Conservation (phyloP, 2,329 filamentous ascomycete genomes). For the Colletotrichum sp. region DNA sequence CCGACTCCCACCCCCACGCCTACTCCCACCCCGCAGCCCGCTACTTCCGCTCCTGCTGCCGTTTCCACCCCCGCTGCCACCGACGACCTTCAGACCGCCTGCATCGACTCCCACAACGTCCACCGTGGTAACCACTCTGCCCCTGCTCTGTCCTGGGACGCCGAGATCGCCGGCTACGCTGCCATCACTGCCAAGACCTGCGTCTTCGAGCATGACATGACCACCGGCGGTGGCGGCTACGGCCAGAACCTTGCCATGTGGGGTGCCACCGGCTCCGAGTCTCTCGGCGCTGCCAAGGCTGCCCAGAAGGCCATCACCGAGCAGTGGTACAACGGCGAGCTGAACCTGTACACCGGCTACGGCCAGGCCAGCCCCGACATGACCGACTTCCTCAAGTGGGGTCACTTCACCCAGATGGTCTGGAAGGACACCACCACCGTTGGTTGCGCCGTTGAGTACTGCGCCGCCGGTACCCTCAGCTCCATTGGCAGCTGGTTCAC, state of each 20-base stretch:
- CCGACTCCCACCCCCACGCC: conserved; percentile 12
- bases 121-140: conserved; percentile 85
- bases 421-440: conserved; percentile 43
- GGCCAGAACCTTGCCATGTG: conserved; percentile 91
- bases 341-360: conserved; percentile 60
- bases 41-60: conserved; percentile 26
- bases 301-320: conserved; percentile 75
- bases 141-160: conserved; percentile 67
- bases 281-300: conserved; percentile 56
- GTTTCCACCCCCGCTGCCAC: conserved; percentile 1
- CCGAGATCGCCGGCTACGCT: conserved; percentile 68
- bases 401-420: conserved; percentile 53
- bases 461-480: conserved; percentile 54
- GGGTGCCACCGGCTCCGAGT: conserved; percentile 41
- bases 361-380: conserved; percentile 64
- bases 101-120: conserved; percentile 80
- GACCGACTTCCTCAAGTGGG: conserved; percentile 68
- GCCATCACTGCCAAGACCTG: conserved; percentile 68
- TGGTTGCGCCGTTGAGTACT: conserved; percentile 73
- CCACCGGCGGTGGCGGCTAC: conserved; percentile 67
- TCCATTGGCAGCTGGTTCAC: conserved; percentile 70
- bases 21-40: conserved; percentile 15
- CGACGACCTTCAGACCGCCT: conserved; percentile 39
- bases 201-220: conserved; percentile 76
- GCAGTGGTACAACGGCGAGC: conserved; percentile 89